A percentile compares a stretch with the other conserved stretches of the same genome.
phyloP scores from a whole-genome alignment of 2,329 filamentous ascomycete genomes.

The Ophiocordyceps camponoti-saundersi region DNA sequence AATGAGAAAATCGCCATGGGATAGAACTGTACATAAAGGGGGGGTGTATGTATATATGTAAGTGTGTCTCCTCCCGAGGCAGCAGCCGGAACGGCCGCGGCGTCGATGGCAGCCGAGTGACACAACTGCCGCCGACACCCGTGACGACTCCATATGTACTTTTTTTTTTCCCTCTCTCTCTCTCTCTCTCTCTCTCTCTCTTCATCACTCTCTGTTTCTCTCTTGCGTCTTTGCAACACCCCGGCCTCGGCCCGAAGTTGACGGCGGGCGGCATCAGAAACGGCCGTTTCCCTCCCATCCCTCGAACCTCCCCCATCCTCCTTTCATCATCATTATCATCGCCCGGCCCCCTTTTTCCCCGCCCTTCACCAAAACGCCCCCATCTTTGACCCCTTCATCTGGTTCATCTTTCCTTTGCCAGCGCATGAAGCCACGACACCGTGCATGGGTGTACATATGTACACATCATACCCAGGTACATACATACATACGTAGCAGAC shows the following conservation, averaged over 20 bases:
- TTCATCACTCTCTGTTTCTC: neutral
- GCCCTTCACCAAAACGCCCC: too few species aligned
- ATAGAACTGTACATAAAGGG: neutral
- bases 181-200: neutral
- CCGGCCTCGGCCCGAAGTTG: neutral
- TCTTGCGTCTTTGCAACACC: too few species aligned
- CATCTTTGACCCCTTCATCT: too few species aligned
- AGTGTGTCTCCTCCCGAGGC: neutral
- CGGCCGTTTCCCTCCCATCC: neutral
- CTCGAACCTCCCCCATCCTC: too few species aligned
- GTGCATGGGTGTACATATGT: neutral
- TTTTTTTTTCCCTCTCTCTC: neutral
- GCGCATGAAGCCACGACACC: neutral
- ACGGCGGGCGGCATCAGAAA: neutral
- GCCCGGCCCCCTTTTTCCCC: too few species aligned
- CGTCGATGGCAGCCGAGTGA: neutral
- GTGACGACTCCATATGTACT: too few species aligned
- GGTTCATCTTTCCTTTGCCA: neutral
- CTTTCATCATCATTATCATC: too few species aligned
- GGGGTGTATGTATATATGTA: neutral
- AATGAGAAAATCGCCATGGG: neutral
- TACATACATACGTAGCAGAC: too few species aligned
- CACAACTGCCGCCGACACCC: neutral
- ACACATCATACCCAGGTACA: too few species aligned
- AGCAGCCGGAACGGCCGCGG: neutral